phyloP scores from a whole-genome alignment of 352 stramenopile genomes.

The Pythium diclinum region DNA sequence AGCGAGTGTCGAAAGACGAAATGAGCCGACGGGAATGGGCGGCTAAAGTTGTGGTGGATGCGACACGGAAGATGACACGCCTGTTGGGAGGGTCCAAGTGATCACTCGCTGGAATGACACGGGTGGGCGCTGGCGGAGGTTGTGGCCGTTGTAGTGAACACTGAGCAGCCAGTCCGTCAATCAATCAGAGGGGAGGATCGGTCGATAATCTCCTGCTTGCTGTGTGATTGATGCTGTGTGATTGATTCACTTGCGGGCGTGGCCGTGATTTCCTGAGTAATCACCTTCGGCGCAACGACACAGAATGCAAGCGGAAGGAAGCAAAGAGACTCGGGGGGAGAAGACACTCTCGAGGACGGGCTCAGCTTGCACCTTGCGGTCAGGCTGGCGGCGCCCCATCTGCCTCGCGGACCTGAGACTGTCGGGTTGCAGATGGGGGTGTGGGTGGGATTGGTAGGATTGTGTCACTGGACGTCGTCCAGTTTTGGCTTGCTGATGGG shows the following conservation, averaged over 20 bases:
- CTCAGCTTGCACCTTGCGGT: not conserved
- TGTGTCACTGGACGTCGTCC: not conserved
- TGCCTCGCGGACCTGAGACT: constrained; percentile 1
- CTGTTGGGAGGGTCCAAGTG: not conserved
- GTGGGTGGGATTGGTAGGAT: not conserved
- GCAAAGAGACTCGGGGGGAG: constrained; percentile 31
- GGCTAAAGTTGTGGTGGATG: not conserved
- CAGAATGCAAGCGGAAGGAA: constrained; percentile 47
- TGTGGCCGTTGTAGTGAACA: no score
- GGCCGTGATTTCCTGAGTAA: constrained; percentile 13
- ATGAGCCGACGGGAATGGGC: not conserved
- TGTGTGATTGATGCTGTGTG: not conserved
- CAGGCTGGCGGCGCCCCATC: not conserved
- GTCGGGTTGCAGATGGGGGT: not conserved
- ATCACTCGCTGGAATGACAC: not conserved
- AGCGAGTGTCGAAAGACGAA: not conserved
- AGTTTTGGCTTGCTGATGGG: not conserved
- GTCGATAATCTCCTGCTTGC: not conserved
- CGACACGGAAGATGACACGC: not conserved
- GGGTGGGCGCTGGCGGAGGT: no score
- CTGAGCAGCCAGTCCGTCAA: no score
- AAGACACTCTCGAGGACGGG: not conserved
- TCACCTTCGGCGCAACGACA: not conserved
- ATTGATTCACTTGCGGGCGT: no score
- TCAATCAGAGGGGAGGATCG: no score